These are phyloP conservation scores for Pleodorina starrii DNA, from an alignment of 139 green algal species.

Conservation along the genomic window DNA sequence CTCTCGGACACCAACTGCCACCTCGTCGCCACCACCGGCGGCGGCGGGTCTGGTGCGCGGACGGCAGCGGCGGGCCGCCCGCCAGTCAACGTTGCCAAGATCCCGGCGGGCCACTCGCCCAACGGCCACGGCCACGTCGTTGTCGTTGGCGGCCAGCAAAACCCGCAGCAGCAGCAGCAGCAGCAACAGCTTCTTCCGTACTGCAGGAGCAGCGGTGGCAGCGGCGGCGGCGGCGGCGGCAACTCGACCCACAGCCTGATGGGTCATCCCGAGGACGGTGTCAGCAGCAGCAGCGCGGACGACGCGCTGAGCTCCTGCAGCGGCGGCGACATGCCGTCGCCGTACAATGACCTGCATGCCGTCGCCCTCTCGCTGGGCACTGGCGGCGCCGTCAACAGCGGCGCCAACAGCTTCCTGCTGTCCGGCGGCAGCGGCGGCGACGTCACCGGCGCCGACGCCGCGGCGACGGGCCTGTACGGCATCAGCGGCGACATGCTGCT, in stretches of 20 bases:
- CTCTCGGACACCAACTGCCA: constrained; percentile 32
- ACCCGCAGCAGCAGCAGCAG: not conserved
- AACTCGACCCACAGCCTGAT: not conserved
- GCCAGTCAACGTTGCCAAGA: not conserved
- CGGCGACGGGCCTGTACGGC: not conserved
- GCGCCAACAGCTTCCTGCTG: not conserved
- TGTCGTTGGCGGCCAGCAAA: not conserved
- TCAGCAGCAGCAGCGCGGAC: constrained; percentile 12
- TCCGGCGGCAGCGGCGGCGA: not conserved
- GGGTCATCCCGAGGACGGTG: not conserved
- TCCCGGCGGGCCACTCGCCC: no score
- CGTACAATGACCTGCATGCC: not conserved
- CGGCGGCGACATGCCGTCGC: not conserved
- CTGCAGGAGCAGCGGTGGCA: constrained; percentile 29
- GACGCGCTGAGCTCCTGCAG: constrained; percentile 15
- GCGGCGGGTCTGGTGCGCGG: not conserved
- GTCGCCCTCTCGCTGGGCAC: constrained; percentile 4
- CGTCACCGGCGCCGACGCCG: not conserved
- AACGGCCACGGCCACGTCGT: not conserved
- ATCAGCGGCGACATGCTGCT: constrained; percentile 1
- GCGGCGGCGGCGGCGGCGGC: constrained; percentile 2
- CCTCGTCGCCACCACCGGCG: no score
- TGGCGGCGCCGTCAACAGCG: not conserved
- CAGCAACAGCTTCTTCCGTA: no score
- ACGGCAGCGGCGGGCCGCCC: not conserved